Percentiles rank a stretch among this genome's conserved stretches.
Conservation (phyloP, 495 filamentous ascomycete genomes). For the Oidiodendron maius region DNA sequence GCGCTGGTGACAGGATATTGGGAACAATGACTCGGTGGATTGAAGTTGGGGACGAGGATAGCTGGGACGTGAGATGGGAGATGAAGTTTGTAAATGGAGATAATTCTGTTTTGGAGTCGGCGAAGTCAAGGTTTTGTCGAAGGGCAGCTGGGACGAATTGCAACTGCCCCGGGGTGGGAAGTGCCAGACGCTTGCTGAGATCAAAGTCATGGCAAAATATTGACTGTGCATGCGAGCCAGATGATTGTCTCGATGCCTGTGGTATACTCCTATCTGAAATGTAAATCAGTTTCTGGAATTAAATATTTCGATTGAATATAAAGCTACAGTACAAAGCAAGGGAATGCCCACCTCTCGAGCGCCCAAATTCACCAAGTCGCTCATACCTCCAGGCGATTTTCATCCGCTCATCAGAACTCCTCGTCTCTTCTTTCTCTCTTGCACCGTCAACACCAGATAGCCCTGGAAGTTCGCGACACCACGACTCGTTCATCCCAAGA, state of each 20-base stretch:
- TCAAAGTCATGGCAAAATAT: conserved; percentile 87
- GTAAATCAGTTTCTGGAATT: conserved; percentile 1
- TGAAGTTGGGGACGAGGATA: conserved; percentile 49
- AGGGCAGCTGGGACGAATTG: conserved; percentile 45
- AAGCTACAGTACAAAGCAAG: conserved; percentile 1
- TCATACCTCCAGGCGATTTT: conserved; percentile 99
- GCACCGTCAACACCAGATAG: conserved; percentile 36
- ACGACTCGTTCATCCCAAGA: conserved; percentile 69
- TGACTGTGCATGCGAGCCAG: not conserved
- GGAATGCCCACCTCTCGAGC: conserved; percentile 19
- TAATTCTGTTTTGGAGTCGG: conserved; percentile 2
- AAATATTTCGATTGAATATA: not conserved
- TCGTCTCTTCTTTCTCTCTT: conserved; percentile 28
- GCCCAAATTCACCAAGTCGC: conserved; percentile 55
- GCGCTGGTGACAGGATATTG: conserved; percentile 71
- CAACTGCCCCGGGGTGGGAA: conserved; percentile 50
- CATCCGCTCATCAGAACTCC: conserved; percentile 65
- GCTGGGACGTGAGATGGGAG: conserved; percentile 47
- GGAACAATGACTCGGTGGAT: conserved; percentile 85
- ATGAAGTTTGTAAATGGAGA: conserved; percentile 65
- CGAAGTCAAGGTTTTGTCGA: conserved; percentile 23
- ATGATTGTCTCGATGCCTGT: conserved; percentile 6
- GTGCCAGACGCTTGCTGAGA: conserved; percentile 71
- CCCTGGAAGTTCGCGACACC: conserved; percentile 79
- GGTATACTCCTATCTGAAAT: conserved; percentile 9